A percentile compares a stretch with the other conserved stretches of the same genome.
phyloP scores from a whole-genome alignment of 768 basidiomycete species.

The Amanita polypyramis region DNA sequence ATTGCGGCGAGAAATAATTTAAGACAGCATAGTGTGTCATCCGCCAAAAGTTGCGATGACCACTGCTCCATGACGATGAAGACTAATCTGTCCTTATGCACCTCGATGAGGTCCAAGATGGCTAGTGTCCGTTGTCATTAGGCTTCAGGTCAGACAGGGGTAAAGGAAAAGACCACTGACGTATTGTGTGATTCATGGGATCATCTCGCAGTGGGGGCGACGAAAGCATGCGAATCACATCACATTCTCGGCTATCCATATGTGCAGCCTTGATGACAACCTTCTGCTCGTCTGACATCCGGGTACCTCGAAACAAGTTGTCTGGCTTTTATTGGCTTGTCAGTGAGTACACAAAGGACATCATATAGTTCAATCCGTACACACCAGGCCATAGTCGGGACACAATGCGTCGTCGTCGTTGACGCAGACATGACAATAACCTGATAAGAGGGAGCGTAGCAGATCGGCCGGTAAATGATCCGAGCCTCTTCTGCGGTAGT shows the following conservation, averaged over 20 bases:
- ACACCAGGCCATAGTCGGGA: constrained; percentile 61
- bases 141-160: neutral
- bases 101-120: constrained; percentile 51
- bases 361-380: constrained; percentile 15
- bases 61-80: constrained; percentile 80
- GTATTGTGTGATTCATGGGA: constrained; percentile 70
- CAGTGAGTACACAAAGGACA: neutral
- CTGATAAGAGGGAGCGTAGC: constrained; percentile 13
- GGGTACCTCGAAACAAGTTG: constrained; percentile 59
- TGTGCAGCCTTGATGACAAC: constrained; percentile 65
- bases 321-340: constrained; percentile 41
- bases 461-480: constrained; percentile 7
- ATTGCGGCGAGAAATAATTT: constrained; percentile 43
- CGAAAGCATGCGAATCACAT: constrained; percentile 45
- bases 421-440: constrained; percentile 22
- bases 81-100: constrained; percentile 37
- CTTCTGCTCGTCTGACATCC: constrained; percentile 36
- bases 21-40: constrained; percentile 38
- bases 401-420: constrained; percentile 57
- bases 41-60: constrained; percentile 50
- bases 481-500: constrained; percentile 27
- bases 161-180: constrained; percentile 32
- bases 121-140: constrained; percentile 28
- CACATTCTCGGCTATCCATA: constrained; percentile 49
- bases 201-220: constrained; percentile 40